These are phyloP conservation scores for Syncephalis plumigaleata DNA, from an alignment of 371 early-diverging fungal species.

Conservation along the genomic window DNA sequence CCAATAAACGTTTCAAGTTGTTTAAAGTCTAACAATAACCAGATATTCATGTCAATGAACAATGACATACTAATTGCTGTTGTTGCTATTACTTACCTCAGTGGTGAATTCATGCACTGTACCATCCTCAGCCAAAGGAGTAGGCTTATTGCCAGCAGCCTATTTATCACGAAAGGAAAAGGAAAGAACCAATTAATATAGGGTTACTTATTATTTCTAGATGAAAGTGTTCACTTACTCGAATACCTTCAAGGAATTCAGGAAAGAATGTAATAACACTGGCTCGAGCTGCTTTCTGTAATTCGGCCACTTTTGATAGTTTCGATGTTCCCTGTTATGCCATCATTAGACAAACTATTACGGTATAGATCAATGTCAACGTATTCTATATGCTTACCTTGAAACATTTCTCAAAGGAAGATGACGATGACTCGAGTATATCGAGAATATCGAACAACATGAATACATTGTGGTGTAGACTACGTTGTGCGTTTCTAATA, in stretches of 20 bases:
- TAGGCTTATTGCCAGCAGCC: not conserved
- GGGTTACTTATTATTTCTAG: too few species aligned
- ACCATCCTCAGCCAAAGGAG: conserved; percentile 37
- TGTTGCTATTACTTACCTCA: conserved; percentile 39
- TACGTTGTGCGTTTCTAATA: conserved; percentile 35
- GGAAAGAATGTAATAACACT: conserved; percentile 40
- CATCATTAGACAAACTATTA: too few species aligned
- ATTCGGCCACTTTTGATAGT: too few species aligned
- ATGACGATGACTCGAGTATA: not conserved
- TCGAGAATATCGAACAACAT: conserved; percentile 68
- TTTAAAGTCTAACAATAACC: conserved; percentile 26
- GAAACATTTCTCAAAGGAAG: conserved; percentile 4
- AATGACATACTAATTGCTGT: too few species aligned
- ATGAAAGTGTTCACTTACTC: conserved; percentile 12
- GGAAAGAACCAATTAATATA: not conserved
- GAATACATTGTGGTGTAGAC: conserved; percentile 45
- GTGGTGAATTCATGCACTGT: conserved; percentile 75
- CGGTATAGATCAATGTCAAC: too few species aligned
- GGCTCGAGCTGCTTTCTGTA: conserved; percentile 11
- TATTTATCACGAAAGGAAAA: conserved; percentile 4
- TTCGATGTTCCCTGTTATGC: too few species aligned
- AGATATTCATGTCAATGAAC: too few species aligned
- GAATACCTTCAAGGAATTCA: conserved; percentile 56
- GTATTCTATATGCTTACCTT: not conserved
- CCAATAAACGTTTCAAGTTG: conserved; percentile 34